Evolutionary conservation across 805 yeast genomes (phyloP), one percentile per base, ranked within the genome.

Genomic region (Lachancea sp.): DNA sequence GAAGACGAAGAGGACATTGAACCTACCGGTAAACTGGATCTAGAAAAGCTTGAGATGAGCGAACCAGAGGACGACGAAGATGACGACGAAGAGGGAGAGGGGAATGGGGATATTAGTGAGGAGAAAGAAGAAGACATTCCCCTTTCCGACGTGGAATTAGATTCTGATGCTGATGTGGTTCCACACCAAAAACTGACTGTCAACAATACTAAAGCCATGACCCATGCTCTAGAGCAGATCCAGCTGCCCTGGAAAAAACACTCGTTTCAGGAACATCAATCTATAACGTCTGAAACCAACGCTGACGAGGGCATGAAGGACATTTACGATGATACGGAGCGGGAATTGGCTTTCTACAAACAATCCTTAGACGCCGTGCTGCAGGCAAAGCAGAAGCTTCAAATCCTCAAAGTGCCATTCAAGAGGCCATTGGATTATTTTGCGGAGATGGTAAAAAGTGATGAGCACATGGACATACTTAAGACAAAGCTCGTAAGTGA

Each of bases 401-500:
- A 78, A 36, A 78, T 78, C 55, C 72, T 84, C 50, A 80, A 81
- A 57, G 78, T 90, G 23, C 87, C 96, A 45, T 92, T 92, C 62
- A 72, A 94, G 21, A 78, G 98, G 63, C 99, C 99, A 26, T 68
- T 77, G 55, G 98, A 92, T 61, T 92, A 86, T 64, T 92, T 92
- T 68, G 99, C 98, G 15, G 98, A 92, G 67, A 92, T 92, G 98
- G 85, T 88, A 45, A 92, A 92, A 69, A 81, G 89, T 40, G 98
- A 92, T 64, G 96, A 87, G 63, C 99, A 92, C 65, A 92, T 92
- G 98, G 96, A 87, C 58, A 85, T 78, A 65, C 74, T 92, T 58
- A 88, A 86, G 71, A 68, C 71, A 56, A 87, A 85, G 65, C 72
- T 90, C 52, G 71, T 88, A 32, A 74, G 77, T 48, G 96, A 87